Evolutionary conservation across 2,329 filamentous ascomycete genomes (phyloP).

Genomic region (Fusarium chaquense): DNA sequence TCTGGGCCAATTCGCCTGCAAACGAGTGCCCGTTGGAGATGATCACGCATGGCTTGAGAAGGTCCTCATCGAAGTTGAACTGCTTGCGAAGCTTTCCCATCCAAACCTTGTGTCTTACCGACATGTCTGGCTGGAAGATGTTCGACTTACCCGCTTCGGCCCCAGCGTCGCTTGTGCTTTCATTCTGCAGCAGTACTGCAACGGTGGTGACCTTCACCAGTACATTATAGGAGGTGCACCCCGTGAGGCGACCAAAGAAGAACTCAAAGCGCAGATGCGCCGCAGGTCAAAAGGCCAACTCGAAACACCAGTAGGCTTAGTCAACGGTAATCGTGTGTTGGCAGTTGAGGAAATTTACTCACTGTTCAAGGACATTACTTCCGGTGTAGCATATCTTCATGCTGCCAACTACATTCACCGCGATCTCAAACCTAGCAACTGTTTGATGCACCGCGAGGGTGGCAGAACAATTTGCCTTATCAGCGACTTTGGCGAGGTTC

Average conservation of each 20-base stretch:
- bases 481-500: constrained; percentile 98
- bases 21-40: constrained; percentile 94
- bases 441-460: constrained; percentile 83
- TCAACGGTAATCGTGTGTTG: constrained; percentile 57
- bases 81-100: constrained; percentile 91
- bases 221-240: constrained; percentile 81
- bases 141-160: constrained; percentile 84
- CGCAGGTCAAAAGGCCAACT: constrained; percentile 82
- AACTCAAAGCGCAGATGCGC: constrained; percentile 88
- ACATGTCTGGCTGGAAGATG: constrained; percentile 96
- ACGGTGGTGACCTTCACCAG: constrained; percentile 88
- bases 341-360: constrained; percentile 95
- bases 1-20: constrained; percentile 94
- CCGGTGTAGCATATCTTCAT: constrained; percentile 90
- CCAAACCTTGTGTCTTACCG: constrained; percentile 96
- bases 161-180: constrained; percentile 95
- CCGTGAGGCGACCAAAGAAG: constrained; percentile 78
- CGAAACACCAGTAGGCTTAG: constrained; percentile 69
- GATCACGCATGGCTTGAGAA: constrained; percentile 97
- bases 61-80: constrained; percentile 89
- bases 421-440: constrained; percentile 96
- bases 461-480: constrained; percentile 83
- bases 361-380: constrained; percentile 95
- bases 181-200: constrained; percentile 98
- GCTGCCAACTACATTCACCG: constrained; percentile 93